phyloP scores from a whole-genome alignment of 257 asterid species.

The Solanum megistacrolobum region DNA sequence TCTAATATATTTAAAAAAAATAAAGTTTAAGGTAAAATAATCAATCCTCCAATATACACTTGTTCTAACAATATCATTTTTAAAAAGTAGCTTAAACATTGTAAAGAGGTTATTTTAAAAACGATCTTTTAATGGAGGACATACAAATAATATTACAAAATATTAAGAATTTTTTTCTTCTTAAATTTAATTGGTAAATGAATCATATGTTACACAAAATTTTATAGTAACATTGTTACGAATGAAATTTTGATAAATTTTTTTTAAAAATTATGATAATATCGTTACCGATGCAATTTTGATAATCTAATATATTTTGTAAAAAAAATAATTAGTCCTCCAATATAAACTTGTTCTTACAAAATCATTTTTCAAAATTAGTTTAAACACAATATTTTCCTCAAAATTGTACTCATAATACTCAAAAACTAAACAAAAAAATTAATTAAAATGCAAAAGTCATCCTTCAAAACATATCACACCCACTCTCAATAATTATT shows the following conservation, averaged over 20 bases:
- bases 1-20: background rate
- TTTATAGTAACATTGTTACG: too few species aligned
- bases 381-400: background rate
- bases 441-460: background rate
- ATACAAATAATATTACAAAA: too few species aligned
- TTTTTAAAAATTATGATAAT: too few species aligned
- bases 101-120: background rate
- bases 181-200: background rate
- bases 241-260: too few species aligned
- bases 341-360: background rate
- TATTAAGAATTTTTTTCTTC: background rate
- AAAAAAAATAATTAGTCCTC: background rate
- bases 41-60: background rate
- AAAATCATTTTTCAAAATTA: background rate
- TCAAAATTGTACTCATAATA: background rate
- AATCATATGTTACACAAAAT: background rate
- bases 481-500: background rate
- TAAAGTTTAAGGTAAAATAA: background rate
- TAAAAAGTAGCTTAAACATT: background rate
- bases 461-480: background rate
- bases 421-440: background rate
- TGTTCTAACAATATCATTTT: background rate
- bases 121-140: background rate
- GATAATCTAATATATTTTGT: background rate
- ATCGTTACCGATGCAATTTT: background rate